A percentile compares a stretch with the other conserved stretches of the same genome.
phyloP scores from a whole-genome alignment of 2,329 filamentous ascomycete genomes.

The Arthrobotrys sphaeroides region DNA sequence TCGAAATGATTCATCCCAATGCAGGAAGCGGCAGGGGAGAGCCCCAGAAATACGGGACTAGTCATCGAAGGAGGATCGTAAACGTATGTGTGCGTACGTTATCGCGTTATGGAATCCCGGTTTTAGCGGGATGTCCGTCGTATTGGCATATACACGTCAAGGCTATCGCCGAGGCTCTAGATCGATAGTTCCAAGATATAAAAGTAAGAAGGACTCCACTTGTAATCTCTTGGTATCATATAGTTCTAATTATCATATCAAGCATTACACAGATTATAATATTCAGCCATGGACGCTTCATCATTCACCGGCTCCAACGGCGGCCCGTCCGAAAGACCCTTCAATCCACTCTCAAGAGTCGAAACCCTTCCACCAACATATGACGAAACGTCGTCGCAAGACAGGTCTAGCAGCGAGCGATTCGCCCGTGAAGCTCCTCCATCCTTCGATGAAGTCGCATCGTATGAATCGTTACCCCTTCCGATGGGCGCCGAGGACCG shows the following conservation, averaged over 20 bases:
- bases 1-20: constrained; percentile 37
- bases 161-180: not conserved
- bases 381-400: constrained; percentile 8
- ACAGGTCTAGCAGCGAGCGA: constrained; percentile 17
- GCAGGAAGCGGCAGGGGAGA: not conserved
- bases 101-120: constrained; percentile 3
- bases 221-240: not conserved
- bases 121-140: not conserved
- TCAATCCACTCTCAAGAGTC: not conserved
- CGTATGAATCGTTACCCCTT: constrained; percentile 15
- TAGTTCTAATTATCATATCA: not conserved
- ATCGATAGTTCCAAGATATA: constrained; percentile 1
- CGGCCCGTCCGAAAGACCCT: not conserved
- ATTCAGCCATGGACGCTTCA: not conserved
- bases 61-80: constrained; percentile 14
- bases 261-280: not conserved
- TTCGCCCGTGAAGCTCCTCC: constrained; percentile 15
- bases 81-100: too few relatives aligned
- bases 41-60: constrained; percentile 1
- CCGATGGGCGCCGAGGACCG: constrained; percentile 18
- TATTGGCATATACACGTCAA: not conserved
- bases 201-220: constrained; percentile 7
- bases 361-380: constrained; percentile 42
- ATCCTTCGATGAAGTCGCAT: constrained; percentile 38
- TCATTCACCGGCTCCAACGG: constrained; percentile 10